Evolutionary conservation across 176 grass and related monocot species (phyloP).

Genomic region (Calamus simplicifolius): DNA sequence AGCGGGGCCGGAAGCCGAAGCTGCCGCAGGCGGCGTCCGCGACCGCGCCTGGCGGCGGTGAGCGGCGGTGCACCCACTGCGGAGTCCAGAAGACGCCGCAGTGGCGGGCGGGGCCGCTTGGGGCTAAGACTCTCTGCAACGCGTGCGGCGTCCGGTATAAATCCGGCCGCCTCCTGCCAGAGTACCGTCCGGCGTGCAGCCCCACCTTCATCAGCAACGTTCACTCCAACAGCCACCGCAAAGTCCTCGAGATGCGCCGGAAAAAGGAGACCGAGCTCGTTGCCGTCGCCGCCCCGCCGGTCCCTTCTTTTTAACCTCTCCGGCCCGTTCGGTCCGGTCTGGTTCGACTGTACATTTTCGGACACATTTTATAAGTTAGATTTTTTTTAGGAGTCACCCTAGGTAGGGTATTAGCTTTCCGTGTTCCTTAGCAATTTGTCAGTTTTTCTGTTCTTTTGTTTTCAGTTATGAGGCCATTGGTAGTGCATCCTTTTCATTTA

Average conservation of each 20-base stretch:
- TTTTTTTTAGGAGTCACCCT: background rate
- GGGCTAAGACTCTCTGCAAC: conserved; percentile 89
- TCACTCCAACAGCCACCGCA: conserved; percentile 95
- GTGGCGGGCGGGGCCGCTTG: conserved; percentile 80
- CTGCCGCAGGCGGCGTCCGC: background rate
- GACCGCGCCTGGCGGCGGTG: conserved; percentile 1
- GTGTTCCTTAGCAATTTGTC: too few species aligned
- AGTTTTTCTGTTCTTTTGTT: too few species aligned
- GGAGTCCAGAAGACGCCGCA: conserved; percentile 91
- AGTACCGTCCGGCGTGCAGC: conserved; percentile 94
- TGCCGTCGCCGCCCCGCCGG: conserved; percentile 22
- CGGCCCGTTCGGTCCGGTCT: background rate
- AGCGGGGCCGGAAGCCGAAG: conserved; percentile 86
- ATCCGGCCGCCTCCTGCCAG: conserved; percentile 84
- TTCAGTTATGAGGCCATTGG: too few species aligned
- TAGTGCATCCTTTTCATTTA: too few species aligned
- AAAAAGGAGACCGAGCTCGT: conserved; percentile 48
- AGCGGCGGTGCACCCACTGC: conserved; percentile 90
- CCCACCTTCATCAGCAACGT: conserved; percentile 53
- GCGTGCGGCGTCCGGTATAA: conserved; percentile 95
- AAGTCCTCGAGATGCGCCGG: conserved; percentile 94
- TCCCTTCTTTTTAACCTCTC: conserved; percentile 40
- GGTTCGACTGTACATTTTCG: background rate
- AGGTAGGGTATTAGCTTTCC: too few species aligned
- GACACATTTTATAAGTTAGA: background rate